A percentile compares a stretch with the other conserved stretches of the same genome.
These are phyloP conservation scores for Xylaria hypoxylon DNA, from an alignment of 2,329 filamentous ascomycete genomes.

Conservation along the genomic window DNA sequence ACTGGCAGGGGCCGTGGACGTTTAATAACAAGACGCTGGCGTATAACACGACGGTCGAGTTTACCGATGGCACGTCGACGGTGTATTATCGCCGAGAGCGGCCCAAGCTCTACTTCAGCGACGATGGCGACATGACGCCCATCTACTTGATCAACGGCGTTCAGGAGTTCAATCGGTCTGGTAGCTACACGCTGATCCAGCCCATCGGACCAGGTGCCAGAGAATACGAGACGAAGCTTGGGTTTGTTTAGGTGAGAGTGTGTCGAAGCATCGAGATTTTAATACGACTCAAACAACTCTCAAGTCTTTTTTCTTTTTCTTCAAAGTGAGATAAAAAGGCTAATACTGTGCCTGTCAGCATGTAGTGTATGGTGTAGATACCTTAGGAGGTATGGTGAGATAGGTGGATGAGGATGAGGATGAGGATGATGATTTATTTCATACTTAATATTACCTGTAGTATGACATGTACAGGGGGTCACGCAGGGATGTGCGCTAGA, in stretches of 20 bases:
- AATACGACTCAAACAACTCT: no score
- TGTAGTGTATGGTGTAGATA: no score
- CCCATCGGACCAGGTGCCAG: conserved; percentile 49
- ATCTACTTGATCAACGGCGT: conserved; percentile 61
- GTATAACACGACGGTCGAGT: conserved; percentile 49
- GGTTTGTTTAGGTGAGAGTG: conserved; percentile 26
- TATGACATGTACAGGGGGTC: no score
- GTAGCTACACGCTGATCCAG: conserved; percentile 57
- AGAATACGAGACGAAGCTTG: conserved; percentile 37
- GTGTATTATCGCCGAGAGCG: conserved; percentile 59
- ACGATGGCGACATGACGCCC: conserved; percentile 59
- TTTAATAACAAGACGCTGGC: conserved; percentile 42
- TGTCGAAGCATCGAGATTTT: no score
- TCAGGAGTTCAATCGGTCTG: conserved; percentile 53
- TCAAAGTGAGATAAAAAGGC: no score
- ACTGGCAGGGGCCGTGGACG: conserved; percentile 43
- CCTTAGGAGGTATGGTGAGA: no score
- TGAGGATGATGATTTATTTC: no score
- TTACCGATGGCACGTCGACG: conserved; percentile 55
- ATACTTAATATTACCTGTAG: no score
- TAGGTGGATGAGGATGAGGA: no score
- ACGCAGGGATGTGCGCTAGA: no score
- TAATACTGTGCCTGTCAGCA: no score
- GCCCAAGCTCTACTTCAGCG: conserved; percentile 62
- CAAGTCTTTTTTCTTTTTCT: no score